A percentile compares a stretch with the other conserved stretches of the same genome.
Conservation (phyloP, 306 rosid genomes). For the Fragaria iinumae region DNA sequence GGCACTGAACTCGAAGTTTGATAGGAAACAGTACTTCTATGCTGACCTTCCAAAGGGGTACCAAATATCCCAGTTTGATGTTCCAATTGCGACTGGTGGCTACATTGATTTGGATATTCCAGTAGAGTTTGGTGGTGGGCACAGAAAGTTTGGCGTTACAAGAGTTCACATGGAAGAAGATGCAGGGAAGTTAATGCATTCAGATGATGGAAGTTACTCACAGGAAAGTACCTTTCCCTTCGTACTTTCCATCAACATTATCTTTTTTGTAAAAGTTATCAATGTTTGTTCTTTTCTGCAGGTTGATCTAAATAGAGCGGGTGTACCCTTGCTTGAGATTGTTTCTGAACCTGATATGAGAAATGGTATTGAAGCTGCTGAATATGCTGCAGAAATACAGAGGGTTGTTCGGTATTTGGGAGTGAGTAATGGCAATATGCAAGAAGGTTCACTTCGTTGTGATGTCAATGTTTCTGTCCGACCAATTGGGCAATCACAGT, state of each 20-base stretch:
- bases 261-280: neutral
- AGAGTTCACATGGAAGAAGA: conserved; percentile 99
- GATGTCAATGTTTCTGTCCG: conserved; percentile 92
- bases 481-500: conserved; percentile 70
- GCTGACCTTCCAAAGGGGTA: conserved; percentile 97
- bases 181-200: conserved; percentile 90
- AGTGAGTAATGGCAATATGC: conserved; percentile 96
- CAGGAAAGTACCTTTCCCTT: conserved; percentile 44
- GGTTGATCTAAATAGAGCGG: conserved; percentile 98
- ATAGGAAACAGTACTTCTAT: conserved; percentile 92
- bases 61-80: conserved; percentile 95
- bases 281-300: conserved; percentile 29
- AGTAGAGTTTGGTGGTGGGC: conserved; percentile 86
- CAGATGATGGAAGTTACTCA: conserved; percentile 74
- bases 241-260: conserved; percentile 8
- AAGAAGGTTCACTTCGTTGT: conserved; percentile 96
- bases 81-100: conserved; percentile 79
- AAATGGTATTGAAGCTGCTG: conserved; percentile 94
- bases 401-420: conserved; percentile 89
- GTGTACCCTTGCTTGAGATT: conserved; percentile 96
- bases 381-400: conserved; percentile 91
- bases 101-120: conserved; percentile 82
- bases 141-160: conserved; percentile 82
- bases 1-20: conserved; percentile 80
- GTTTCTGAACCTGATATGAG: conserved; percentile 99